Conservation (phyloP, 257 asterid genomes). For the Nicotiana tabacum region DNA sequence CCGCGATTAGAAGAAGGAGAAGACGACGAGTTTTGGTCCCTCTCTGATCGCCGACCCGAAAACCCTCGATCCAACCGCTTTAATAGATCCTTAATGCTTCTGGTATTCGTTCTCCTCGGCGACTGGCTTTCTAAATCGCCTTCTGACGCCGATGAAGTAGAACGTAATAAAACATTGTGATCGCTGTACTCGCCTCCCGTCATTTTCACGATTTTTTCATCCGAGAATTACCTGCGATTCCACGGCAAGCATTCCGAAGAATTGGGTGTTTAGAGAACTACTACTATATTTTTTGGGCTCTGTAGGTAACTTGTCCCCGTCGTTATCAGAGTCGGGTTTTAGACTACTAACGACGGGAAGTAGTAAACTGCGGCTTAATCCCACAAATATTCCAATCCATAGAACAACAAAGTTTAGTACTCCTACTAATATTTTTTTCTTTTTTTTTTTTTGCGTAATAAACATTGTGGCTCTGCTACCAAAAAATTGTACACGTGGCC, state of each 20-base stretch:
- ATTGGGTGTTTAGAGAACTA: neutral
- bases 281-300: too few species aligned
- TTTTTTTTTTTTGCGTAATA: too few species aligned
- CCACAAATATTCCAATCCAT: slow-evolving; percentile 8
- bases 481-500: too few species aligned
- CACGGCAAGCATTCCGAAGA: neutral
- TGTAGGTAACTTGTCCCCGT: neutral
- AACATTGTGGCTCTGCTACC: too few species aligned
- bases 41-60: slow-evolving; percentile 28
- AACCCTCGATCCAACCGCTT: slow-evolving; percentile 38
- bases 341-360: neutral
- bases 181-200: slow-evolving; percentile 51
- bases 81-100: slow-evolving; percentile 38
- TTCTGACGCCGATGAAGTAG: slow-evolving; percentile 52
- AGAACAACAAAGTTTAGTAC: neutral
- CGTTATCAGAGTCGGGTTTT: neutral
- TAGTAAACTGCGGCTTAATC: neutral
- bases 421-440: too few species aligned
- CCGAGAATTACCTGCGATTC: neutral
- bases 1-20: slow-evolving; percentile 38
- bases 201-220: slow-evolving; percentile 1
- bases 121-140: slow-evolving; percentile 65
- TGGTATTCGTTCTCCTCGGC: slow-evolving; percentile 23
- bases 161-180: slow-evolving; percentile 44
- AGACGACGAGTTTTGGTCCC: slow-evolving; percentile 21